A percentile compares a stretch with the other conserved stretches of the same genome.
phyloP scores from a whole-genome alignment of 2,329 filamentous ascomycete genomes.

The Fusarium chlamydosporum region DNA sequence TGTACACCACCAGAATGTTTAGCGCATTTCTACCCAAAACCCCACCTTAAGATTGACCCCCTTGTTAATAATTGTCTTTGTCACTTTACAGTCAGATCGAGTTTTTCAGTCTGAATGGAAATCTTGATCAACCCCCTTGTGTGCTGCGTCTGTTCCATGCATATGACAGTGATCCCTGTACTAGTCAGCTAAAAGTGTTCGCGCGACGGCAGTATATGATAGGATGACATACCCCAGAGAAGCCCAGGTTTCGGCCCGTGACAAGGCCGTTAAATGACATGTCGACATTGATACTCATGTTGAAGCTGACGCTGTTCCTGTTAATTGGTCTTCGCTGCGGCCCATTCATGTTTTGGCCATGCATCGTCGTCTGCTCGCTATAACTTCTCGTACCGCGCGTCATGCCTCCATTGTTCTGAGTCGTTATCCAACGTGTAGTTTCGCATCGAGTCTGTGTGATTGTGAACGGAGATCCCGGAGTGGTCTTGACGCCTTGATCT shows the following conservation, averaged over 20 bases:
- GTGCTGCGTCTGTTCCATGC: conserved; percentile 44
- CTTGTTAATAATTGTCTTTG: conserved; percentile 19
- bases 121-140: conserved; percentile 23
- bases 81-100: conserved; percentile 8
- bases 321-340: conserved; percentile 22
- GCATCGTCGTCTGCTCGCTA: conserved; percentile 44
- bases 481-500: conserved; percentile 11
- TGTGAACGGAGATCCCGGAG: conserved; percentile 26
- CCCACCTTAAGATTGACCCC: conserved; percentile 39
- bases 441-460: conserved; percentile 42
- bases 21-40: conserved; percentile 34
- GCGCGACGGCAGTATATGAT: not conserved
- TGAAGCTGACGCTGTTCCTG: conserved; percentile 46
- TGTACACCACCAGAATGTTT: conserved; percentile 50
- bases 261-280: conserved; percentile 48
- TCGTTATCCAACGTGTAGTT: conserved; percentile 45
- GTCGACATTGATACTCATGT: conserved; percentile 47
- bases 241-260: conserved; percentile 47
- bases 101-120: not conserved
- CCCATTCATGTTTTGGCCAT: conserved; percentile 28
- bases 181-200: conserved; percentile 16
- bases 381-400: conserved; percentile 39
- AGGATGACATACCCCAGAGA: conserved; percentile 42
- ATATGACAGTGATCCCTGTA: conserved; percentile 47
- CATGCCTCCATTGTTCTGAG: conserved; percentile 32